A percentile compares a stretch with the other conserved stretches of the same genome.
Conservation (phyloP, 164 flowering plant genomes). For the Vitis cinerea region DNA sequence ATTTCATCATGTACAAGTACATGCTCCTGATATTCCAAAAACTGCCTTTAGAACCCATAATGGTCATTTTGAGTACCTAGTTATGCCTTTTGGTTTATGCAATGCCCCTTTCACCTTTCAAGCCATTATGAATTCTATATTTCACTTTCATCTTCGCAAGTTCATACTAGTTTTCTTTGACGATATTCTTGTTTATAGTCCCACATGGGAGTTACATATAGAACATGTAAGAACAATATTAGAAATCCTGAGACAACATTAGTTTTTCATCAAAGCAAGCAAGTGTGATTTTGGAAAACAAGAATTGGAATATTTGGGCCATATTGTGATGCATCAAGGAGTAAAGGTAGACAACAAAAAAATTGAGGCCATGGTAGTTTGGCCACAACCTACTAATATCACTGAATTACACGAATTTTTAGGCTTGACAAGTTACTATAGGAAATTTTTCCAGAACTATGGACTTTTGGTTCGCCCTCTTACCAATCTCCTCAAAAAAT, state of each 20-base stretch:
- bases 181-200: conserved; percentile 3
- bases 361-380: too few species aligned
- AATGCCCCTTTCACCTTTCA: conserved; percentile 1
- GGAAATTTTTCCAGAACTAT: background rate
- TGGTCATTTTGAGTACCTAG: background rate
- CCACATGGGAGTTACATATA: background rate
- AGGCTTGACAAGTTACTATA: too few species aligned
- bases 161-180: conserved; percentile 1
- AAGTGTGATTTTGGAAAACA: too few species aligned
- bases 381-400: too few species aligned
- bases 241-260: too few species aligned
- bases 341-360: too few species aligned
- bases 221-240: conserved; percentile 1
- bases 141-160: background rate
- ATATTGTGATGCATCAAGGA: too few species aligned
- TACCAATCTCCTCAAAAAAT: too few species aligned
- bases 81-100: conserved; percentile 1
- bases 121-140: background rate
- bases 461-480: too few species aligned
- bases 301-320: too few species aligned
- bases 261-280: too few species aligned
- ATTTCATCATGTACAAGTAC: background rate
- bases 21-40: background rate
- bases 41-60: background rate
- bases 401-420: too few species aligned